Evolutionary conservation across 179 eudicot species (phyloP).

Genomic region (Pouteria campechiana): DNA sequence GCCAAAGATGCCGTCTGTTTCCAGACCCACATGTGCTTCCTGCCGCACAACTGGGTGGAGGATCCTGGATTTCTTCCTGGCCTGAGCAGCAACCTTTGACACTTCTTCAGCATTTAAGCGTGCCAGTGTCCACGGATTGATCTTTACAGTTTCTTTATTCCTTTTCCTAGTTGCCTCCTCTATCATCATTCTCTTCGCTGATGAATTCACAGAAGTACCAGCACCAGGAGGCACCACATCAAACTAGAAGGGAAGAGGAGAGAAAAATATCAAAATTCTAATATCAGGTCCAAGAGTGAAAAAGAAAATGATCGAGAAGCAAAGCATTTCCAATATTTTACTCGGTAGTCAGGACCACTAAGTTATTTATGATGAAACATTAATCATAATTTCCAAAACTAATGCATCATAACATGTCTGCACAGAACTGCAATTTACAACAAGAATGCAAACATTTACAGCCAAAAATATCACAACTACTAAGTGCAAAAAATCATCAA

Average conservation of each 20-base stretch:
- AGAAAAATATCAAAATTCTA: background rate
- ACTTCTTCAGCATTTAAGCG: conserved; percentile 89
- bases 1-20: conserved; percentile 49
- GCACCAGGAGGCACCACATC: conserved; percentile 93
- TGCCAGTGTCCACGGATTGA: conserved; percentile 94
- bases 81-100: conserved; percentile 89
- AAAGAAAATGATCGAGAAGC: no score
- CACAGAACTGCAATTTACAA: no score
- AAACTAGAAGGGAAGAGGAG: conserved; percentile 34
- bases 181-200: conserved; percentile 41
- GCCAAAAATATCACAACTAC: no score
- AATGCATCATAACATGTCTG: no score
- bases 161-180: conserved; percentile 76
- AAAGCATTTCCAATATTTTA: no score
- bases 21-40: conserved; percentile 23
- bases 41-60: conserved; percentile 55
- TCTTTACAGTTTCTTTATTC: conserved; percentile 68
- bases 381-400: no score
- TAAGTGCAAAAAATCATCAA: no score
- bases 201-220: conserved; percentile 79
- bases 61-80: conserved; percentile 87
- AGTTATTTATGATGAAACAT: no score
- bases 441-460: no score
- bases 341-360: no score
- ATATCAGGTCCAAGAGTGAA: no score